phyloP scores from a whole-genome alignment of 1,284 basidiomycete species.

The Sanghuangporus baumii region DNA sequence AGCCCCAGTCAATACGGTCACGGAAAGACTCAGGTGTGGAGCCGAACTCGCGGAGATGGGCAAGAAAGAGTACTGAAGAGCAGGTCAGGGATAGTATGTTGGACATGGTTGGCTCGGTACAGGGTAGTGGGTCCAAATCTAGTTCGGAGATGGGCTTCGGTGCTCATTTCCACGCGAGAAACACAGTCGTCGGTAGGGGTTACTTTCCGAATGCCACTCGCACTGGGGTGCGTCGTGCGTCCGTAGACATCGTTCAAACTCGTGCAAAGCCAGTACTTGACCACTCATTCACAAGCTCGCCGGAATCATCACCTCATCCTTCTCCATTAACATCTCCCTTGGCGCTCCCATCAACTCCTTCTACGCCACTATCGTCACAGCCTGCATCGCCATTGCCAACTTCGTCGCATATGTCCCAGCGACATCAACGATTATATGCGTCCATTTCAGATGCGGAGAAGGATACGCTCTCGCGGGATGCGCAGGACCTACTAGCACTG shows the following conservation, averaged over 20 bases:
- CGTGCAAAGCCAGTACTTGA: not conserved
- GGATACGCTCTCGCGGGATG: slow-evolving; percentile 4
- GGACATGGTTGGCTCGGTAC: not conserved
- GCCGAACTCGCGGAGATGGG: not conserved
- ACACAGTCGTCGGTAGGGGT: not conserved
- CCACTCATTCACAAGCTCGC: not conserved
- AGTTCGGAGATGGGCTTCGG: not conserved
- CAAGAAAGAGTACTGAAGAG: not conserved
- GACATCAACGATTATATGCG: not conserved
- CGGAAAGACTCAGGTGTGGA: not conserved
- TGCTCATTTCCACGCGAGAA: not conserved
- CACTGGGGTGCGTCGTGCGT: not conserved
- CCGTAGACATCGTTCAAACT: not conserved
- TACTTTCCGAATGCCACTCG: too few relatives aligned
- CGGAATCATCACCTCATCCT: not conserved
- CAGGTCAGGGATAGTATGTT: not conserved
- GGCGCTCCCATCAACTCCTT: not conserved
- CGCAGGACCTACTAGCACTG: slow-evolving; percentile 5
- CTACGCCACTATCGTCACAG: not conserved
- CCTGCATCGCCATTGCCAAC: not conserved
- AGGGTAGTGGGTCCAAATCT: not conserved
- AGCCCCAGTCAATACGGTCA: not conserved
- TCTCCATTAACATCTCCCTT: not conserved
- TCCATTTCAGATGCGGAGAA: slow-evolving; percentile 4
- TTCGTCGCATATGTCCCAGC: not conserved